Evolutionary conservation across 1,284 basidiomycete genomes (phyloP), one percentile per base, ranked within the genome.

Genomic region (Pascua sp.): DNA sequence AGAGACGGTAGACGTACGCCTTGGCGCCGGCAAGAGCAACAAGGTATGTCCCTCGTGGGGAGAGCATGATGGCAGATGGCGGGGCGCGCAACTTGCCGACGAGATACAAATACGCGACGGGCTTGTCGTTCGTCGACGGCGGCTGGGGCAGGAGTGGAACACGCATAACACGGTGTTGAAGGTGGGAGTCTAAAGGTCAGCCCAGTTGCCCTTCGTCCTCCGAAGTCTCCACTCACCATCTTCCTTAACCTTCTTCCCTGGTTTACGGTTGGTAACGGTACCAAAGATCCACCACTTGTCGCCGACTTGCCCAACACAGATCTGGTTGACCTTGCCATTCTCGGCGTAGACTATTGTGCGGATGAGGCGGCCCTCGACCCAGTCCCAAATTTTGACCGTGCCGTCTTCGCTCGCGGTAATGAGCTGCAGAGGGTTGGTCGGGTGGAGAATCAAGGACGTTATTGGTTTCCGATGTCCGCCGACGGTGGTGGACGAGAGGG

Each of bases 351-450:
- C 80, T 56, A 94, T 83, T 1, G 86, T 88, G 62, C 87, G 85
- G 55, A 97, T 80, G 13, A 96, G 78, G 4, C 83, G 80, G 1
- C 87, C 93, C 62, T 97, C 93, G 51, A 95, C 80, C 73, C 90
- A 95, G 78, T 98, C 92, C 95, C 95, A 98, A 11, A 95, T 80
- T 72, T 90, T 86, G 64, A 98, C 77, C 32, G 82, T 83, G 11
- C 94, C 95, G 67, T 94, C 89, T 53, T 87, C 74, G 2, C 91
- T 91, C 38, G 86, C 86, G 10, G 91, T 92, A 65, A 97, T 84
- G 56, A 98, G 79, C 74, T 98, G 95, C 60, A 93, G 89, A 15
- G 86, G 81, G 76, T 97, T 97, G 62, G 86, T 83, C 4, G 95
- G 91, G 71, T 87, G 90, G 56, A 98, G 78, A 50, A 87, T 78